Evolutionary conservation across 805 yeast genomes (phyloP).

Genomic region (Metschnikowia colocasiae): DNA sequence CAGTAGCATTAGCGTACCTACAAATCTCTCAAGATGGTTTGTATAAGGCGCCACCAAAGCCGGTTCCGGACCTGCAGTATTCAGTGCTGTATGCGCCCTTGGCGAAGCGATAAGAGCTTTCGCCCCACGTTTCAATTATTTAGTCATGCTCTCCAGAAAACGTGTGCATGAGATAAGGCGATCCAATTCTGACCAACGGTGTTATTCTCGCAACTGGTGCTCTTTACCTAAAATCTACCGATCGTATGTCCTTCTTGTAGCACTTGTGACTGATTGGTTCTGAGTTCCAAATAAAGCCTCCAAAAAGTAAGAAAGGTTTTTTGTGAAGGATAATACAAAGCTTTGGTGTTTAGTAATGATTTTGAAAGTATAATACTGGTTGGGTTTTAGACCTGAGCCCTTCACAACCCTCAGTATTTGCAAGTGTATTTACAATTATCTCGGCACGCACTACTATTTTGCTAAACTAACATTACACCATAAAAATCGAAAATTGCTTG

Average conservation of each 20-base stretch:
- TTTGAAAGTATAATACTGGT: no score
- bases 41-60: no score
- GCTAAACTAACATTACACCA: background rate
- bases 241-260: no score
- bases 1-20: background rate
- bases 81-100: background rate
- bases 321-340: no score
- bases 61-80: background rate
- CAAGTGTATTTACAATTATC: background rate
- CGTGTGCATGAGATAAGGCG: background rate
- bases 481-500: background rate
- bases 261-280: no score
- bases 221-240: no score
- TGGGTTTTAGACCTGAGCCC: no score
- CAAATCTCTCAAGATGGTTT: background rate
- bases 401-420: no score
- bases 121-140: background rate
- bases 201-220: no score
- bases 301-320: no score
- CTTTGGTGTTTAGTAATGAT: no score
- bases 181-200: background rate
- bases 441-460: background rate
- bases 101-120: background rate
- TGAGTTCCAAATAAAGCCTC: no score
- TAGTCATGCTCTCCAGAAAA: background rate